Base-by-base conservation (phyloP, 2,329 filamentous ascomycete genomes). In the Anisogramma anomala region DNA sequence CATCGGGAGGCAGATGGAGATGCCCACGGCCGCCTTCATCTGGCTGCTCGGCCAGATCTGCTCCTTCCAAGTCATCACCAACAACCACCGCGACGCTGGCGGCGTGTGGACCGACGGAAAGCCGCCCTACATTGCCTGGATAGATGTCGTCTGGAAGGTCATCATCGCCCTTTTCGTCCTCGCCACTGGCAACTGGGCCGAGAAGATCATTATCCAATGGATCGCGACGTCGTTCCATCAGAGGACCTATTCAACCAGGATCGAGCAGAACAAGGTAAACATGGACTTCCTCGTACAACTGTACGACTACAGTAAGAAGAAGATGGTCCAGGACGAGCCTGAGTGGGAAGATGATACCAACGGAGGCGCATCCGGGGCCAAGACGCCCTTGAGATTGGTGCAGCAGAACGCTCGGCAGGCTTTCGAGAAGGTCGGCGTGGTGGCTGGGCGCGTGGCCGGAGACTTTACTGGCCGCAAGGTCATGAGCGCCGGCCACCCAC, bases 141-240 rank as follows among this genome's bases (percentile, higher is more conserved):
- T 94, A 58, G 66, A 63, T 22, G 75, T 80, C 11, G 74, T 87
- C 50, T 84, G 93, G 68, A 94, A 93, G 58, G 74, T 96, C 52
- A 79, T 95, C 46, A 77, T 94, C 14, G 73, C 84, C 2, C 56
- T 93, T n/a, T 88, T 96, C 52, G 81, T 93, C 11, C 74, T 84
- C 47, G 74, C 79, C 0, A 68, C 78, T 3, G 67, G 95, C 47
- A 95, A 96, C 60, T 82, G 91, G 46, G 69, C 82, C 39, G 88
- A 95, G 60, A 96, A 95, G 67, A 83, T 95, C 46, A 74, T 94
- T 50, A 94, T 95, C 41, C 88, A 95, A 56, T 80, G 94, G 63
- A 94, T 96, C 51, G 88, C 89, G 23, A 88, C 88, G 43, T 87
- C 82, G 47, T 96, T 96, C 61, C 89, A 96, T 58, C 69, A 84